phyloP scores from a whole-genome alignment of 208 protist genomes.

The Wallacemonas sp. region DNA sequence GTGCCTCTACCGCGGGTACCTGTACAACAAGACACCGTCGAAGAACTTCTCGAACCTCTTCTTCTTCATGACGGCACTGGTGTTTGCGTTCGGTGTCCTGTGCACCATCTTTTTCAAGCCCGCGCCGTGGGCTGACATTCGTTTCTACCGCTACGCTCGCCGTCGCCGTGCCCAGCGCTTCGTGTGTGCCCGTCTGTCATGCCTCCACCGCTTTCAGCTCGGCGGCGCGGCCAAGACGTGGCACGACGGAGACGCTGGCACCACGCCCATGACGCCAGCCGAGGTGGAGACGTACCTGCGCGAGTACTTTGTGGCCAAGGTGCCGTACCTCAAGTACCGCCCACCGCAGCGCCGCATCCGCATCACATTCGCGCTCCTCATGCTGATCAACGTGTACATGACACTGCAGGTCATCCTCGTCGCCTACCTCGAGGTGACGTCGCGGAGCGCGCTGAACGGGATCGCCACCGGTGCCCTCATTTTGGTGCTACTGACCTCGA shows the following conservation, averaged over 20 bases:
- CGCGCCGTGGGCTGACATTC: conserved; percentile 18
- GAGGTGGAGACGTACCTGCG: conserved; percentile 10
- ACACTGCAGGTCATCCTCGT: conserved; percentile 49
- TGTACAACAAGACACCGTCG: conserved; percentile 13
- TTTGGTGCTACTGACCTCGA: conserved; percentile 20
- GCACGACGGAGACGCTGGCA: neutral
- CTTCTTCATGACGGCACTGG: conserved; percentile 41
- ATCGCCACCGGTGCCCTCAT: conserved; percentile 47
- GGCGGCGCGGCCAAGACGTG: neutral
- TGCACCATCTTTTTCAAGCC: conserved; percentile 18
- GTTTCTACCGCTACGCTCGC: conserved; percentile 11
- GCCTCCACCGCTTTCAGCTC: neutral
- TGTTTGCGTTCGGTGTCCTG: conserved; percentile 28
- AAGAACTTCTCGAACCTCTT: conserved; percentile 32
- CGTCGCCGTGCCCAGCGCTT: neutral
- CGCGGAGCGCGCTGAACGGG: conserved; percentile 15
- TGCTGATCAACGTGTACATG: conserved; percentile 57
- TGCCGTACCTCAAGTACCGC: conserved; percentile 22
- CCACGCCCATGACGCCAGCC: neutral
- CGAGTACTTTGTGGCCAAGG: conserved; percentile 11
- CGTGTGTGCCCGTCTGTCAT: neutral
- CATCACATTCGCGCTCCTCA: conserved; percentile 30
- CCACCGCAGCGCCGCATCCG: conserved; percentile 35
- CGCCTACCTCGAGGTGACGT: conserved; percentile 38
- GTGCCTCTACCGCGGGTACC: conserved; percentile 49